phyloP scores from a whole-genome alignment of 306 rosid species.

The Dalbergia cochinchinensis region DNA sequence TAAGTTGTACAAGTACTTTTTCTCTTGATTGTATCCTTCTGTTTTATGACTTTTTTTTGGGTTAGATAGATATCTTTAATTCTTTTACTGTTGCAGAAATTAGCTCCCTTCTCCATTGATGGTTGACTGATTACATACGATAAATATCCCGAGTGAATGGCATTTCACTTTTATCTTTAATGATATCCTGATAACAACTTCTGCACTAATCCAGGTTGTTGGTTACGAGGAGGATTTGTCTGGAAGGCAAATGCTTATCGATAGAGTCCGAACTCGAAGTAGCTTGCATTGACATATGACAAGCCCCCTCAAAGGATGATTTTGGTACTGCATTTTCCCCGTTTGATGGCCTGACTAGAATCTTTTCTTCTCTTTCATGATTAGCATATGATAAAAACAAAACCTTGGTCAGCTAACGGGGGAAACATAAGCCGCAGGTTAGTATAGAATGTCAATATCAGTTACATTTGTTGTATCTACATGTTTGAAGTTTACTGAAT shows the following conservation, averaged over 20 bases:
- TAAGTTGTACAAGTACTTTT: not conserved
- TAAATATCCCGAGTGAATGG: constrained; percentile 33
- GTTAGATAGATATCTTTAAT: constrained; percentile 7
- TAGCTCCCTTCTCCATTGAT: constrained; percentile 22
- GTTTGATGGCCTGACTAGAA: constrained; percentile 38
- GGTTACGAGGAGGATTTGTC: constrained; percentile 90
- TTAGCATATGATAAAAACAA: not conserved
- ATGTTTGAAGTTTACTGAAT: constrained; percentile 16
- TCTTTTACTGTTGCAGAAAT: constrained; percentile 17
- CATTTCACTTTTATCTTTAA: constrained; percentile 15
- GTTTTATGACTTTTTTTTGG: not conserved
- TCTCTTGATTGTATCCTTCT: not conserved
- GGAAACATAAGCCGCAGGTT: constrained; percentile 40
- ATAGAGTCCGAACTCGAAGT: constrained; percentile 78
- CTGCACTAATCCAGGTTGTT: constrained; percentile 68
- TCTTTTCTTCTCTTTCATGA: constrained; percentile 30
- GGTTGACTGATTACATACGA: constrained; percentile 7
- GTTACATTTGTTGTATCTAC: constrained; percentile 26
- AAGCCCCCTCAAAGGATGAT: constrained; percentile 25
- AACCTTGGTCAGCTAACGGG: constrained; percentile 33
- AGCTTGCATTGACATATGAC: constrained; percentile 57
- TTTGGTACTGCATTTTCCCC: not conserved
- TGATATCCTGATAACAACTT: constrained; percentile 35
- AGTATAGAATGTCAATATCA: constrained; percentile 38
- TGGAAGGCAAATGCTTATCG: constrained; percentile 95